phyloP scores from a whole-genome alignment of 1,284 basidiomycete genomes.

The Ganoderma boninense region DNA sequence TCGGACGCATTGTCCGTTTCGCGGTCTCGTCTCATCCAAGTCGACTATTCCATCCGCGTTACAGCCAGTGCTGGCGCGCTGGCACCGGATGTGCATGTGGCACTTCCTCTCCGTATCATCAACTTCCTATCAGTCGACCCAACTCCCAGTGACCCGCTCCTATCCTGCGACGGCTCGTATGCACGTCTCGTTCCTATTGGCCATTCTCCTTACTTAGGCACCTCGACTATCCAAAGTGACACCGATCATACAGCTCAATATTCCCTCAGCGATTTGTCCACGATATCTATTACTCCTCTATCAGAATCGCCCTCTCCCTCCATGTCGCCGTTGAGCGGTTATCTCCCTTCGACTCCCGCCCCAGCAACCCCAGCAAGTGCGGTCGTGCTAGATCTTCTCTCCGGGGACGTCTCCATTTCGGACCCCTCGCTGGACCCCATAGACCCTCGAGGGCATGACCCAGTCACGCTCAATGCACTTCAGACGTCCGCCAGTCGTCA shows the following conservation, averaged over 20 bases:
- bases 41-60: constrained; percentile 81
- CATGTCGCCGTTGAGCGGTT: not conserved
- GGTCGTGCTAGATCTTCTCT: not conserved
- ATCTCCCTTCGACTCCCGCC: not conserved
- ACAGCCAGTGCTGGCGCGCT: constrained; percentile 73
- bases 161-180: constrained; percentile 36
- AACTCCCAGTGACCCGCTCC: constrained; percentile 54
- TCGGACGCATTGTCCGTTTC: constrained; percentile 78
- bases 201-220: not conserved
- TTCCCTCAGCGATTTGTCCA: not conserved
- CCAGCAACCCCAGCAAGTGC: not conserved
- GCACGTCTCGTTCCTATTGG: constrained; percentile 26
- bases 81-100: constrained; percentile 70
- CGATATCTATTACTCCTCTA: not conserved
- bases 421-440: not conserved
- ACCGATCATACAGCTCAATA: not conserved
- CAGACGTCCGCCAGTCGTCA: not conserved
- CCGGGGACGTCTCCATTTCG: not conserved
- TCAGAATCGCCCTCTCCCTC: not conserved
- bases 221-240: not conserved
- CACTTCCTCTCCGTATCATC: constrained; percentile 77
- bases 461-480: not conserved
- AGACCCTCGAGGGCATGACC: not conserved
- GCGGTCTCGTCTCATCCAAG: constrained; percentile 82
- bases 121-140: constrained; percentile 87